Evolutionary conservation across 2,329 filamentous ascomycete species (phyloP), one percentile per base, ranked within the genome.

Genomic region (Teratosphaeria zuluensis): DNA sequence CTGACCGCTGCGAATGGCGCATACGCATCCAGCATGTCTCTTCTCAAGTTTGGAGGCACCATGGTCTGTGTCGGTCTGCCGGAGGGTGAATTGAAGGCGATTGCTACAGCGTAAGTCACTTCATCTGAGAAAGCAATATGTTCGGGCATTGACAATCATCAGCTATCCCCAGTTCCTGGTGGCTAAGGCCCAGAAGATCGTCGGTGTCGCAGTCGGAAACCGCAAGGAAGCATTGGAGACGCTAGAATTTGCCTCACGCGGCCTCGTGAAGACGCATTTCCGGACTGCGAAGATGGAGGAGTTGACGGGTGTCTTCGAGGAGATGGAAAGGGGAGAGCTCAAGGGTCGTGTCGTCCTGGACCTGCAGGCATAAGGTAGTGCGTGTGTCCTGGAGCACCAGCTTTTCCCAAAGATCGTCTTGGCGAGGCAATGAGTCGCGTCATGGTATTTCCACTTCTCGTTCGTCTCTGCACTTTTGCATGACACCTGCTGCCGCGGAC

Each of bases 221-320:
- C 66, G 77, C 31, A 74, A 72, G 60, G 77, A 80, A 58, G 78
- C 78, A 14, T 78, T 79, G 59, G 78, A 80, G 69, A 75, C 75
- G 28, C 62, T 80, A 64, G 74, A 78, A 24, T 74, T 80, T 65
- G 77, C 76, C 8, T 69, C 68, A 51, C 65, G 74, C 7, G 74
- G 74, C 1, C 62, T 80, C 4, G 72, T 79, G 16, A 80, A 79
- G 73, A 77, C 75, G 55, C 77, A 80, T 65, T 79, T 70, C 65
- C 64, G 72, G 56, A 68, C 69, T 1, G 75, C 75, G 64, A 77
- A 76, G 71, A 75, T 79, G 76, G 76, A 78, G 1, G 74, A 75
- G 62, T 64, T 80, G 65, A 77, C 76, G 8, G 64, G 69, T 1
- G 67, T 72, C 51, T 80, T 80, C 63, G 64, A 77, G 63, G 70